These are phyloP conservation scores for Fusarium protoensiforme DNA, from an alignment of 2,329 filamentous ascomycete genomes.

Conservation along the genomic window DNA sequence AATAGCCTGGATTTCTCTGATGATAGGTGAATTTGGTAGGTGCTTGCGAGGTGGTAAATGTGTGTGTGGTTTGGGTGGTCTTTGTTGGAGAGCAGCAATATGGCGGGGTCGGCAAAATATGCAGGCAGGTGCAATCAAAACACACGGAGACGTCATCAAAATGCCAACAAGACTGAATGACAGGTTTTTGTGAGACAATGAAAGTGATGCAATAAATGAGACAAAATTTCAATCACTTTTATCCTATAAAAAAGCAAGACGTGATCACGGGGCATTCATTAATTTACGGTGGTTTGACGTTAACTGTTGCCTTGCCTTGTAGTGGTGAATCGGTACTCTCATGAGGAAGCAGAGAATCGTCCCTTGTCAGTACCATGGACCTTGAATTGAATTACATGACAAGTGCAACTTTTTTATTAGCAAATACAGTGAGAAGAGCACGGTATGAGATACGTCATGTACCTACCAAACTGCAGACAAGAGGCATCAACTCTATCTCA, in stretches of 20 bases:
- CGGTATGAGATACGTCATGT: neutral
- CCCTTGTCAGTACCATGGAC: neutral
- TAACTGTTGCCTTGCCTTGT: neutral
- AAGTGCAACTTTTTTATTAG: neutral
- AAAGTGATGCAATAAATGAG: neutral
- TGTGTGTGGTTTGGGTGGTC: slow-evolving; percentile 3
- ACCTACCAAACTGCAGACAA: neutral
- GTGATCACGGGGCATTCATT: neutral
- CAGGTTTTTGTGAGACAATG: slow-evolving; percentile 14
- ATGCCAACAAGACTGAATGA: neutral
- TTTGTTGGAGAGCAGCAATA: neutral
- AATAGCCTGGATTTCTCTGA: neutral
- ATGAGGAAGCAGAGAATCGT: neutral
- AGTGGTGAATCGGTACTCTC: neutral
- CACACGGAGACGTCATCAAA: slow-evolving; percentile 24
- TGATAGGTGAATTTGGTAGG: neutral
- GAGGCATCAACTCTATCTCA: slow-evolving; percentile 1
- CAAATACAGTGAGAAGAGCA: neutral
- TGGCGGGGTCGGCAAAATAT: slow-evolving; percentile 26
- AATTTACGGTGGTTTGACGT: neutral
- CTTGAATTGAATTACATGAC: neutral
- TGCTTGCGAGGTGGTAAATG: neutral
- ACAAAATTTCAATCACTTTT: neutral
- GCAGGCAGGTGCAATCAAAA: neutral
- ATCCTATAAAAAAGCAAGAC: no score